Evolutionary conservation across 345 rosid genomes (phyloP).

Genomic region (Eucalyptus cloeziana): DNA sequence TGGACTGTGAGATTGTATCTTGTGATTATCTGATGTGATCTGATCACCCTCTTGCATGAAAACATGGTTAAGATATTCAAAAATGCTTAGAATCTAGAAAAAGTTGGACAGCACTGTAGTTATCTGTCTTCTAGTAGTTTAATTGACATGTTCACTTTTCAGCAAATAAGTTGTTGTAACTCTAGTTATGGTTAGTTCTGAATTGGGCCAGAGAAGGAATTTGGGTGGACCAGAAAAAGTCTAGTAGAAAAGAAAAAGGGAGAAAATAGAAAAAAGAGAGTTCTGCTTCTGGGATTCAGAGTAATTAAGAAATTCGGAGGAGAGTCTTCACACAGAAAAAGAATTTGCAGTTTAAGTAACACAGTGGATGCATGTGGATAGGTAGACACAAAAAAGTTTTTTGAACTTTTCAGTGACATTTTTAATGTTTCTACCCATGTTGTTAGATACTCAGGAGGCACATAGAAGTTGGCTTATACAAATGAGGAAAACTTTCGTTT

Average conservation of each 20-base stretch:
- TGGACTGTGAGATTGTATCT: neutral
- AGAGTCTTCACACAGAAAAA: neutral
- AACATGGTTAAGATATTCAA: neutral
- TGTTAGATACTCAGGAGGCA: neutral
- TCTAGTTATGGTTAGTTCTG: neutral
- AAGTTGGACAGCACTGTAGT: neutral
- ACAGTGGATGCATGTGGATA: neutral
- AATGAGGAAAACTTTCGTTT: neutral
- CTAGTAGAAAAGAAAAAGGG: neutral
- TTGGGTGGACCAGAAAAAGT: neutral
- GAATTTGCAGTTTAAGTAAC: neutral
- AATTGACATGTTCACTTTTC: neutral
- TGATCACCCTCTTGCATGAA: neutral
- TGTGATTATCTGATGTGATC: neutral
- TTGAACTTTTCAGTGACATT: neutral
- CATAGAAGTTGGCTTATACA: neutral
- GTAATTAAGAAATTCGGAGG: neutral
- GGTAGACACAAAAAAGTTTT: neutral
- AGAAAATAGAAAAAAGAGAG: neutral
- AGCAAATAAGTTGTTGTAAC: neutral
- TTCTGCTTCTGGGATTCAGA: neutral
- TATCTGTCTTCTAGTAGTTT: neutral
- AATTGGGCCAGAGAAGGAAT: neutral
- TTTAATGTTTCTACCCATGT: neutral
- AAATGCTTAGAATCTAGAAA: neutral